Conservation (phyloP, 352 stramenopile species). For the Globisporangium iwayamae region DNA sequence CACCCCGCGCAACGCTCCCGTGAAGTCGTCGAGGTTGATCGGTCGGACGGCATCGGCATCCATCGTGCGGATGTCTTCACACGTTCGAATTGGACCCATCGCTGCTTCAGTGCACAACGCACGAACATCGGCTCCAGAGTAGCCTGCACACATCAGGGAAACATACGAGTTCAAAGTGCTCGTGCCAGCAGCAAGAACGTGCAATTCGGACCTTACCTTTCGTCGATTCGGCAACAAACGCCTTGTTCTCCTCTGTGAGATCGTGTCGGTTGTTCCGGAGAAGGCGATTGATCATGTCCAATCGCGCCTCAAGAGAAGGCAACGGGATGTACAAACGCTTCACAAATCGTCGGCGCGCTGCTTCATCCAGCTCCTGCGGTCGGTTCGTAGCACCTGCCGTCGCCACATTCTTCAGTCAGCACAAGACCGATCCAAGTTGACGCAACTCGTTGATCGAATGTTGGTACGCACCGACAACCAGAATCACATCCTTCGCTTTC, state of each 20-base stretch:
- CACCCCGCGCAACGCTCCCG: constrained; percentile 86
- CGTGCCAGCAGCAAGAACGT: background rate
- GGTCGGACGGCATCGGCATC: constrained; percentile 89
- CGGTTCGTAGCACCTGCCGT: constrained; percentile 92
- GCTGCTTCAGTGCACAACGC: constrained; percentile 96
- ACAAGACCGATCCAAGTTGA: background rate
- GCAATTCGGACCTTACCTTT: constrained; percentile 40
- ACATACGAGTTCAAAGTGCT: background rate
- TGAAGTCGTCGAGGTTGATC: constrained; percentile 95
- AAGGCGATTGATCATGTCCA: constrained; percentile 88
- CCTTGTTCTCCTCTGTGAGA: constrained; percentile 85
- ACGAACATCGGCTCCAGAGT: constrained; percentile 97
- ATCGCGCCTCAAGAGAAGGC: constrained; percentile 82
- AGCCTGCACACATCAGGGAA: constrained; percentile 55
- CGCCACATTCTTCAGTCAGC: background rate
- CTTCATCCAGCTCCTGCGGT: constrained; percentile 97
- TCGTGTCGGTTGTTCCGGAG: constrained; percentile 92
- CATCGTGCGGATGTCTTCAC: constrained; percentile 85
- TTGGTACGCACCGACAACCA: constrained; percentile 64
- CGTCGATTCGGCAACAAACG: constrained; percentile 82
- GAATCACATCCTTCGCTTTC: constrained; percentile 88
- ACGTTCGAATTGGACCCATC: constrained; percentile 94
- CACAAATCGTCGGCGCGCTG: constrained; percentile 94
- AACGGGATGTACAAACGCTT: constrained; percentile 98
- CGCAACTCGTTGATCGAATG: background rate